phyloP scores from a whole-genome alignment of 2,329 filamentous ascomycete genomes.

The Venturia effusa region DNA sequence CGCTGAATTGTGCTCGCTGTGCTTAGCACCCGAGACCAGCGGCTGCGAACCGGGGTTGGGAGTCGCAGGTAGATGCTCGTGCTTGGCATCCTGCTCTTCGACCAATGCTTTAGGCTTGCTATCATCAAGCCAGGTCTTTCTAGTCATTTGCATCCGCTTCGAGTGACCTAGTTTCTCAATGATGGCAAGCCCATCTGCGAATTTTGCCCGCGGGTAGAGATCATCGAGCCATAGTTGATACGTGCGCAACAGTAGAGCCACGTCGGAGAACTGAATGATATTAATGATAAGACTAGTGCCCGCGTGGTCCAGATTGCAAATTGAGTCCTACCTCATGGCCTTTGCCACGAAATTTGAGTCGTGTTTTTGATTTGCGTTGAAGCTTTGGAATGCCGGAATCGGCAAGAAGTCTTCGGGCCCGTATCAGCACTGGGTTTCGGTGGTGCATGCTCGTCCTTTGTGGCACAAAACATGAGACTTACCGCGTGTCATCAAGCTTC shows the following conservation, averaged over 20 bases:
- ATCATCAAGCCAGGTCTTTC: conserved; percentile 78
- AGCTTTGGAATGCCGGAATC: conserved; percentile 74
- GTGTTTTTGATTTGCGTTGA: conserved; percentile 55
- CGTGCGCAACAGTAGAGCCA: conserved; percentile 69
- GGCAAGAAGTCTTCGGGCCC: conserved; percentile 57
- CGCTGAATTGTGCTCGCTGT: background rate
- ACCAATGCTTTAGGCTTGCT: conserved; percentile 41
- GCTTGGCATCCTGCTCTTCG: conserved; percentile 10
- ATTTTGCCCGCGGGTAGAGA: conserved; percentile 87
- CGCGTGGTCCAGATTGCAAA: background rate
- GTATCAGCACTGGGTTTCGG: background rate
- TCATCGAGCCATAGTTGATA: conserved; percentile 98
- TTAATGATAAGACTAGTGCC: conserved; percentile 11
- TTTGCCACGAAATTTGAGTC: conserved; percentile 78
- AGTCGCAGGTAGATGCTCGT: background rate
- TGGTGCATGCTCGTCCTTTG: background rate
- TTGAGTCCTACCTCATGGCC: conserved; percentile 62
- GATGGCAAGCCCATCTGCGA: conserved; percentile 77
- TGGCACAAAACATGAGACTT: conserved; percentile 12
- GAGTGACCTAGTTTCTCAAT: conserved; percentile 90
- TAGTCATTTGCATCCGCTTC: conserved; percentile 61
- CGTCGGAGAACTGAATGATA: conserved; percentile 62
- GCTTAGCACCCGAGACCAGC: background rate
- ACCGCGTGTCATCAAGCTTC: conserved; percentile 79
- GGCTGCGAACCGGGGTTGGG: background rate